Percentiles rank a stretch among this genome's conserved stretches.
Evolutionary conservation across 768 basidiomycete species (phyloP).

Genomic region (Termitomyces sp.): DNA sequence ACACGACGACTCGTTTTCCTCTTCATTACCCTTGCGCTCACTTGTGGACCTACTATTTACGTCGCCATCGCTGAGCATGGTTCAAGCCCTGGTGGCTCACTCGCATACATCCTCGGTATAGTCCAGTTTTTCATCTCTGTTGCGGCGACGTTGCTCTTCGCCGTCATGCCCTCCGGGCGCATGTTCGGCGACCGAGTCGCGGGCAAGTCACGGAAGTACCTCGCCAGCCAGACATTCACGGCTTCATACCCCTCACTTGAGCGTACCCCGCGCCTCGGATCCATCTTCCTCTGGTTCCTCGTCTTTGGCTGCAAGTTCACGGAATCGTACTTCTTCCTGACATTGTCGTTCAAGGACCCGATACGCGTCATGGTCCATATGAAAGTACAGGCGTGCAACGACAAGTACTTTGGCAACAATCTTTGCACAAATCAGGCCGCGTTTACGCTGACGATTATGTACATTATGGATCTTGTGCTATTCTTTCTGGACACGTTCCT

Average conservation of each 20-base stretch:
- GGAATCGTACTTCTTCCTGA: conserved; percentile 98
- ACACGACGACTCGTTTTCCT: conserved; percentile 90
- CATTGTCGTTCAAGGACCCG: conserved; percentile 89
- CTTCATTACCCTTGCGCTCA: conserved; percentile 84
- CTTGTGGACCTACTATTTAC: conserved; percentile 92
- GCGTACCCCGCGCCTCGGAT: conserved; percentile 67
- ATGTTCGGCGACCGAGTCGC: conserved; percentile 99
- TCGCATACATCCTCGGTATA: conserved; percentile 90
- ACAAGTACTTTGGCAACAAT: conserved; percentile 79
- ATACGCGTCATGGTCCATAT: conserved; percentile 95
- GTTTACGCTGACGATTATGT: conserved; percentile 97
- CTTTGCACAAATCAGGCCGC: conserved; percentile 93
- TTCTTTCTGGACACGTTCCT: conserved; percentile 99
- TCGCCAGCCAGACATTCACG: conserved; percentile 97
- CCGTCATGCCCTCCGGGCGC: conserved; percentile 90
- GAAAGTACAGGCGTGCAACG: conserved; percentile 89
- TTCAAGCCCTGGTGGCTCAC: conserved; percentile 50
- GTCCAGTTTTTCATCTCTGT: conserved; percentile 96
- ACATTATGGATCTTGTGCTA: conserved; percentile 93
- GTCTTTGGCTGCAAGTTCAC: conserved; percentile 96
- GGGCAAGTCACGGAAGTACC: conserved; percentile 93
- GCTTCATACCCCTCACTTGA: conserved; percentile 84
- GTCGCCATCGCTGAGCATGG: conserved; percentile 79
- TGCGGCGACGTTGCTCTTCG: conserved; percentile 80
- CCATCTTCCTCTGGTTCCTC: conserved; percentile 81